Evolutionary conservation across 345 rosid genomes (phyloP), one percentile per base, ranked within the genome.

Genomic region (Brassica carinata): DNA sequence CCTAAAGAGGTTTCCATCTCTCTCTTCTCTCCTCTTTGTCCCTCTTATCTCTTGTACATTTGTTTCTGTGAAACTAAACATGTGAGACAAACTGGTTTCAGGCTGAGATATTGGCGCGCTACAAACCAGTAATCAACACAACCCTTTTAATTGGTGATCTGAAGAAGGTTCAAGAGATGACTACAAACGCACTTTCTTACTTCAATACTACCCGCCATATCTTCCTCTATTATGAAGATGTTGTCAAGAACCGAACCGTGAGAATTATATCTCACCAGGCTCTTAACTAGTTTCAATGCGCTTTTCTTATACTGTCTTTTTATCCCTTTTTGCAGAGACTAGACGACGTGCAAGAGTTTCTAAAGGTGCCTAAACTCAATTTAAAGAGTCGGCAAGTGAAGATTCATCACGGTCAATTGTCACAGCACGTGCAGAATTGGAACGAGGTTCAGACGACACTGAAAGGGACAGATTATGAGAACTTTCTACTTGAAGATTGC

Each of bases 41-140:
- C 51, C 63, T 1, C 9, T 13, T 53, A 26, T 59, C 73, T 77
- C 18, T 48, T 71, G 40, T 36, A 8, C 29, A 38, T 71, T 40
- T 18, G 30, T 4, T 7, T 75, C 27, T 7, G 15, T 34, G 13
- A 34, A 75, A 64, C 67, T 65, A 36, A 81, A 45, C 23, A 2
- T 17, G 65, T 69, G 45, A 72, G 40, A 72, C n/a, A 66, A 79
- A 65, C 63, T n/a, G 58, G 30, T 71, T 76, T 76, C 92, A 96
- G 99, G 99, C 99, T 19, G 97, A 88, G 82, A 89, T 94, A 81
- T 90, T 96, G 69, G 99, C 99, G 7, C 89, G 85, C 1, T 96
- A 96, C 84, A 96, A 92, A 78, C 97, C 99, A 72, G 68, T 69
- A 5, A 83, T 96, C 77, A 91, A 94, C 79, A 79, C 98, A 11